These are phyloP conservation scores for Fragosphaeria purpurea DNA, from an alignment of 2,329 filamentous ascomycete species.

Conservation along the genomic window DNA sequence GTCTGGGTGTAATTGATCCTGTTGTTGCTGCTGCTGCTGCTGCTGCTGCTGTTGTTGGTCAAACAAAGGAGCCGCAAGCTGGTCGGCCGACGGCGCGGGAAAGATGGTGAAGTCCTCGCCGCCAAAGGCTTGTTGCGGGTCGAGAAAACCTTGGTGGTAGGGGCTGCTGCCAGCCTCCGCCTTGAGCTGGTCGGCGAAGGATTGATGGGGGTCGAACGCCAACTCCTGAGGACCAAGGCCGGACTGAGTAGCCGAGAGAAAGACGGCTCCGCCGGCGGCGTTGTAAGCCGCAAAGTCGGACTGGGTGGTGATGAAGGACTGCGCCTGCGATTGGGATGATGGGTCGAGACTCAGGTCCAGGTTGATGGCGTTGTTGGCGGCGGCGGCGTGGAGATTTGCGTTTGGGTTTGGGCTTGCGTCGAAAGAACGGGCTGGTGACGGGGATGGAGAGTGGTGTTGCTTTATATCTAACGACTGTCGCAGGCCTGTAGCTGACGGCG, in stretches of 20 bases:
- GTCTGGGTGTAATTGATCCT: background rate
- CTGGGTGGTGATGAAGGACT: slow-evolving; percentile 29
- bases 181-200: slow-evolving; percentile 34
- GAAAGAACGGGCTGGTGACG: slow-evolving; percentile 39
- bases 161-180: slow-evolving; percentile 16
- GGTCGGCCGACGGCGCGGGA: slow-evolving; percentile 43
- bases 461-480: slow-evolving; percentile 51
- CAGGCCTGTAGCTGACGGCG: slow-evolving; percentile 49
- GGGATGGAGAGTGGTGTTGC: slow-evolving; percentile 53
- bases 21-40: slow-evolving; percentile 9
- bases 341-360: slow-evolving; percentile 51
- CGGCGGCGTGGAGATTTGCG: slow-evolving; percentile 26
- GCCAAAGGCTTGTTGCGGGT: slow-evolving; percentile 34
- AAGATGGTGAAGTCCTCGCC: slow-evolving; percentile 57
- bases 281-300: slow-evolving; percentile 37
- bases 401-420: slow-evolving; percentile 23
- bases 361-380: slow-evolving; percentile 26
- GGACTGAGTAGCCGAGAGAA: slow-evolving; percentile 36
- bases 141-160: slow-evolving; percentile 31
- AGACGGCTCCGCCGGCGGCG: slow-evolving; percentile 33
- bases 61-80: slow-evolving; percentile 54
- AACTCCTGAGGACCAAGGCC: slow-evolving; percentile 23
- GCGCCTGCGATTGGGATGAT: slow-evolving; percentile 20
- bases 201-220: slow-evolving; percentile 31
- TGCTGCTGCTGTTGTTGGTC: slow-evolving; percentile 37